Percentiles rank a stretch among this genome's conserved stretches.
These are phyloP conservation scores for Kodamaea derodonti DNA, from an alignment of 1,139 yeast genomes.

Conservation along the genomic window DNA sequence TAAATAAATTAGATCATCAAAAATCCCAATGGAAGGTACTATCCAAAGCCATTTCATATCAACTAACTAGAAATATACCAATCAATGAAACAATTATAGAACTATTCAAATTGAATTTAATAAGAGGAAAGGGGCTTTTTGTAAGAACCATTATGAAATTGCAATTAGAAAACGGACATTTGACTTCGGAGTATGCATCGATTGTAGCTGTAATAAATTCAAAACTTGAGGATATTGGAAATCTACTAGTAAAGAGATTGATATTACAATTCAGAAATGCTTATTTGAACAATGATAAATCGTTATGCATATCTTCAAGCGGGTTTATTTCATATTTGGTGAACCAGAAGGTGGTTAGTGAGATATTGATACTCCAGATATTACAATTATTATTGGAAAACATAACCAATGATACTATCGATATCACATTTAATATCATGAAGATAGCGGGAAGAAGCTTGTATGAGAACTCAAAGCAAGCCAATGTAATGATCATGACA, in stretches of 20 bases:
- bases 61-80: constrained; percentile 44
- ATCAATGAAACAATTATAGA: constrained; percentile 45
- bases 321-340: constrained; percentile 60
- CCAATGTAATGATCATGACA: constrained; percentile 52
- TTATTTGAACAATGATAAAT: constrained; percentile 47
- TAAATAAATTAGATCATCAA: constrained; percentile 34
- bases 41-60: constrained; percentile 43
- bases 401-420: constrained; percentile 45
- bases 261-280: constrained; percentile 58
- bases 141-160: constrained; percentile 55
- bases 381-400: constrained; percentile 51
- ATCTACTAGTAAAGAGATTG: constrained; percentile 49
- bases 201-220: constrained; percentile 60
- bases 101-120: constrained; percentile 51
- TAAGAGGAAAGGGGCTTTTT: constrained; percentile 59
- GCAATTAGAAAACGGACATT: constrained; percentile 37
- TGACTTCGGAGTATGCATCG: constrained; percentile 54
- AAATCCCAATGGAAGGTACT: constrained; percentile 52
- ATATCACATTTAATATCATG: constrained; percentile 23
- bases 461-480: constrained; percentile 18
- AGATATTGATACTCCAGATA: constrained; percentile 60
- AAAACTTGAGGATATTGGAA: constrained; percentile 69
- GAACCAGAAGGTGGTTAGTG: constrained; percentile 64
- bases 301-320: constrained; percentile 38
- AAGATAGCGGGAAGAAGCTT: constrained; percentile 23